Evolutionary conservation across 2,329 filamentous ascomycete genomes (phyloP).

Genomic region (Pochonia chlamydosporia): DNA sequence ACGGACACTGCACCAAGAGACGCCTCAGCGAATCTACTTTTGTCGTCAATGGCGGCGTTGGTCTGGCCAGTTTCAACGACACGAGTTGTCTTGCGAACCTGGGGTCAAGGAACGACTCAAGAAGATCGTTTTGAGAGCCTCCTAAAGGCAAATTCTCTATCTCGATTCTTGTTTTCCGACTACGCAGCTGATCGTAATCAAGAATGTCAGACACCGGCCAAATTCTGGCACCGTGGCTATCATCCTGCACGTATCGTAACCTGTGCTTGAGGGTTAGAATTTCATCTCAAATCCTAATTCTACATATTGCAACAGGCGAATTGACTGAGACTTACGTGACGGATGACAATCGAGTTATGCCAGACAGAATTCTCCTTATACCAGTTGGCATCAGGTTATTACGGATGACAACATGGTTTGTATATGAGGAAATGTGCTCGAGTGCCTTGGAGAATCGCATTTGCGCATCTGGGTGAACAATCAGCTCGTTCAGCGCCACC

Average conservation of each 20-base stretch:
- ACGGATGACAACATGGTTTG: constrained; percentile 33
- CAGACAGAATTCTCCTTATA: constrained; percentile 28
- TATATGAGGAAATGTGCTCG: constrained; percentile 30
- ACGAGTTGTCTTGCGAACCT: constrained; percentile 33
- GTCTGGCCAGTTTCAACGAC: constrained; percentile 34
- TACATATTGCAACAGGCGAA: not conserved
- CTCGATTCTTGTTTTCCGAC: constrained; percentile 25
- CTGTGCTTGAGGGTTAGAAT: constrained; percentile 16
- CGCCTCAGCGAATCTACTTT: constrained; percentile 35
- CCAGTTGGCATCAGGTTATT: constrained; percentile 33
- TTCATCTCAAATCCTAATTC: not conserved
- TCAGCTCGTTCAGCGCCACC: constrained; percentile 29
- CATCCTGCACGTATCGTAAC: constrained; percentile 29
- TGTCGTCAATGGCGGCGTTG: constrained; percentile 34
- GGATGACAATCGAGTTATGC: constrained; percentile 29
- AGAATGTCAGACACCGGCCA: constrained; percentile 36
- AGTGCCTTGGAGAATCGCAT: constrained; percentile 25
- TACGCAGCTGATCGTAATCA: constrained; percentile 21
- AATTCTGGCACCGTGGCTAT: constrained; percentile 19
- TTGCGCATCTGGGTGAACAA: constrained; percentile 30
- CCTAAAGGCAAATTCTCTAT: constrained; percentile 36
- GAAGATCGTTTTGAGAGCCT: constrained; percentile 26
- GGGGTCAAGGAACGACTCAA: constrained; percentile 29
- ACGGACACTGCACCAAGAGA: constrained; percentile 30
- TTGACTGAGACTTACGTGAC: constrained; percentile 28